Conservation (phyloP, 495 filamentous ascomycete genomes). For the Penicillium dipodomyicola region DNA sequence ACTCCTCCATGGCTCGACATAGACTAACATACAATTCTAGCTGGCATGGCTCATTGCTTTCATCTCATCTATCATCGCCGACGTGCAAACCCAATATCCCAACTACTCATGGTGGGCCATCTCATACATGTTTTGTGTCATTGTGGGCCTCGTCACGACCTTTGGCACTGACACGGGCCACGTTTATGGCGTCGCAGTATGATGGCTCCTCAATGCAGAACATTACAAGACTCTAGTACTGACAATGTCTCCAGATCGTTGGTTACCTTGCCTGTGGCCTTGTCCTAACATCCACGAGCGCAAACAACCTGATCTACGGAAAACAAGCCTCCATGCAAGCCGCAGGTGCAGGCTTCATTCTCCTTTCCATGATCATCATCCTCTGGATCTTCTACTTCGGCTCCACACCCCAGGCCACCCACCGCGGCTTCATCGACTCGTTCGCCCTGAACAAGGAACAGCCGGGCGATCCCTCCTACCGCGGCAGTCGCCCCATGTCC, state of each 20-base stretch:
- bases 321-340: conserved; percentile 72
- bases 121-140: conserved; percentile 79
- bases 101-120: conserved; percentile 89
- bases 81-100: conserved; percentile 59
- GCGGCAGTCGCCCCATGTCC: conserved; percentile 56
- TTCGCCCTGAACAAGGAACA: conserved; percentile 91
- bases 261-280: conserved; percentile 81
- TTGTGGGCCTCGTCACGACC: conserved; percentile 73
- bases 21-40: conserved; percentile 44
- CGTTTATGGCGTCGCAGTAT: conserved; percentile 85
- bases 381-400: conserved; percentile 99
- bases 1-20: neutral
- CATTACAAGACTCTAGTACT: neutral
- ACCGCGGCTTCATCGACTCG: conserved; percentile 90
- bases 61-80: conserved; percentile 76
- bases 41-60: conserved; percentile 94
- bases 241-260: conserved; percentile 57
- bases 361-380: conserved; percentile 92
- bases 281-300: conserved; percentile 77
- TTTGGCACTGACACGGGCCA: conserved; percentile 77
- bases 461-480: conserved; percentile 53
- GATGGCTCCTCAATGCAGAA: conserved; percentile 15
- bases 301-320: conserved; percentile 77
- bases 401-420: conserved; percentile 81
- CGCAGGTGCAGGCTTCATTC: conserved; percentile 86